Base-by-base conservation (phyloP, 257 asterid species). In the Fraxinus americana region DNA sequence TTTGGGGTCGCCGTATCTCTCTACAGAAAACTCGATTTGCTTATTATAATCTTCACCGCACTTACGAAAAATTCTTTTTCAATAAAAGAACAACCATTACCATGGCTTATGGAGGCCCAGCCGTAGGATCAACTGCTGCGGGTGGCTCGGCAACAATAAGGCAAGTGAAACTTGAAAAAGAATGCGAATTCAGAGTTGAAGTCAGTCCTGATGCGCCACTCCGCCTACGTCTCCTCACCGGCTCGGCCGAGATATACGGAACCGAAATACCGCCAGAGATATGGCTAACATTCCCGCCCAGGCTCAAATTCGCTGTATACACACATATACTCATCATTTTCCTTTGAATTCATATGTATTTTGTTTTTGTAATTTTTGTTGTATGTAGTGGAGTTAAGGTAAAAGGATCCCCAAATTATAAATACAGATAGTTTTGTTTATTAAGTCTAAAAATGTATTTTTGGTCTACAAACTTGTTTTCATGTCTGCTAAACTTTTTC, bases 251-350 rank as follows among this genome's bases (percentile, higher is more conserved):
- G 88, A 92, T 96, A 68, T 93, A 81, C 65, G 98, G 99, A 72
- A 93, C 98, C 11, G 99, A 96, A 86, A 79, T 93, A 75, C 97
- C 99, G 66, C 94, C 97, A 74, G 95, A 82, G 87, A 90, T 91
- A 78, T 91, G 97, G 97, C 67, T 96, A 66, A 88, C 76, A 67
- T 89, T 87, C 76, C 90, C 98, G 2, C 94, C 91, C 11, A 85
- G 96, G 76, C 94, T 90, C 76, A 96, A 96, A 87, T 96, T 92
- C 75, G 96, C 97, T 43, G 98, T 96, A 91, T 27, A 90, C 25
- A 29, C 7, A 38, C 43, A 27, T 70, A 11, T 1, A 43, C 48
- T 59, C 66, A 5, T 67, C 11, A 0, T 29, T 75, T 74, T 71
- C 32, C 48, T 72, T 81, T 11, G 35, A 63, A 63, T 27, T 63